Conservation (phyloP, 2,329 filamentous ascomycete genomes). For the Paecilomyces variotii region DNA sequence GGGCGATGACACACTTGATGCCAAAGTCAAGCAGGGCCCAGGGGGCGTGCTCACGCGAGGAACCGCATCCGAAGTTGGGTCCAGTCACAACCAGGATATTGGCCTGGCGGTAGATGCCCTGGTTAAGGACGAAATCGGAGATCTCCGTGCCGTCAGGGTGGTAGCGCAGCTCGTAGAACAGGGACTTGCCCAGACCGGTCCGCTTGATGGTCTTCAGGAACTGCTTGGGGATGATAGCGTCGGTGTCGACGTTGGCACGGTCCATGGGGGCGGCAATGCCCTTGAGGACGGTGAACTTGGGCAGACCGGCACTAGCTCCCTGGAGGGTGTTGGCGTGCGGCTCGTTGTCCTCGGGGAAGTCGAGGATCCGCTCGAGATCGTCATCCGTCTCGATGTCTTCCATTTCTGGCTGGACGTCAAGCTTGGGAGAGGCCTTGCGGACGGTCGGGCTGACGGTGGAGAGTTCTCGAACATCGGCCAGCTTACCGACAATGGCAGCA, state of each 20-base stretch:
- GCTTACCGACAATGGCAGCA: slow-evolving; percentile 79
- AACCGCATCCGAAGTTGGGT: slow-evolving; percentile 90
- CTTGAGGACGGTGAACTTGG: slow-evolving; percentile 75
- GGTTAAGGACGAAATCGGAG: slow-evolving; percentile 78
- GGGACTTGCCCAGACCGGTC: slow-evolving; percentile 77
- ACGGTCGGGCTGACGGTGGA: slow-evolving; percentile 42
- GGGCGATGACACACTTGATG: slow-evolving; percentile 87
- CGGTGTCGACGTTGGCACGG: slow-evolving; percentile 90
- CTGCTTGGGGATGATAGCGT: slow-evolving; percentile 98
- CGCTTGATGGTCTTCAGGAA: slow-evolving; percentile 99
- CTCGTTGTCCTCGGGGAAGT: slow-evolving; percentile 54
- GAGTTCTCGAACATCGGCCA: slow-evolving; percentile 82
- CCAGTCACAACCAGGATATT: slow-evolving; percentile 92
- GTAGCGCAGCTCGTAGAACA: slow-evolving; percentile 81
- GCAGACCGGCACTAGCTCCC: slow-evolving; percentile 55
- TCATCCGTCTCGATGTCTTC: slow-evolving; percentile 54
- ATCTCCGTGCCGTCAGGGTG: slow-evolving; percentile 66
- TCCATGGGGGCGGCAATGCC: slow-evolving; percentile 85
- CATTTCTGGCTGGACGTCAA: slow-evolving; percentile 53
- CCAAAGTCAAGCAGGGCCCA: slow-evolving; percentile 97
- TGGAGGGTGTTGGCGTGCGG: slow-evolving; percentile 55
- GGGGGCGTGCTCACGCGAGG: slow-evolving; percentile 86
- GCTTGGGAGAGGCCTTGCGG: slow-evolving; percentile 46
- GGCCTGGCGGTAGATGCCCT: slow-evolving; percentile 71
- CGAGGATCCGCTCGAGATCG: slow-evolving; percentile 56